A percentile compares a stretch with the other conserved stretches of the same genome.
These are phyloP conservation scores for Wickerhamomyces kurtzmanii DNA, from an alignment of 805 yeast species.

Conservation along the genomic window DNA sequence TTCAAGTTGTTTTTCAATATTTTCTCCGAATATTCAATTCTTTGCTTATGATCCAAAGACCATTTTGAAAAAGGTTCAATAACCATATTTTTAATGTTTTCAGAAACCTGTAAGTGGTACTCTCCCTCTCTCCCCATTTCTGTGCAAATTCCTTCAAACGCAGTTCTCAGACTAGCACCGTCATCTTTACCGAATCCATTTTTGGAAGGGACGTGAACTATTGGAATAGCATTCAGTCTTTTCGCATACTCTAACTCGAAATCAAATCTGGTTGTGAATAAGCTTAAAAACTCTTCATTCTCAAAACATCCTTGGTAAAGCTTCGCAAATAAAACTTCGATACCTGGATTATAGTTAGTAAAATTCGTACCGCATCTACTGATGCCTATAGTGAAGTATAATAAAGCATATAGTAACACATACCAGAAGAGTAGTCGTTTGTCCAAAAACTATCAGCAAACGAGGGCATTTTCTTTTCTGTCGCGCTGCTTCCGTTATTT, in stretches of 20 bases:
- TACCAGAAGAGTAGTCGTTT: constrained; percentile 46
- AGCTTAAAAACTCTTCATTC: constrained; percentile 54
- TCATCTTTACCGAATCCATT: constrained; percentile 43
- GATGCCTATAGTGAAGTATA: not conserved
- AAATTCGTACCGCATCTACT: not conserved
- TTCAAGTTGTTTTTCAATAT: constrained; percentile 40
- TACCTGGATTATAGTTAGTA: constrained; percentile 23
- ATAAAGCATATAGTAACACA: constrained; percentile 5
- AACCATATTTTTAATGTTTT: constrained; percentile 49
- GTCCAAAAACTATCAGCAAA: constrained; percentile 78
- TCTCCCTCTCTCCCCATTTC: constrained; percentile 51
- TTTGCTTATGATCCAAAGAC: constrained; percentile 62
- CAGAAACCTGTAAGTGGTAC: constrained; percentile 51
- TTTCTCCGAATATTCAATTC: constrained; percentile 54
- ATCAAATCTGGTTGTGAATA: constrained; percentile 64
- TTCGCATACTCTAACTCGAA: constrained; percentile 60
- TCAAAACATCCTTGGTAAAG: constrained; percentile 58
- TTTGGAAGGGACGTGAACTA: constrained; percentile 24
- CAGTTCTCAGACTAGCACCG: constrained; percentile 54
- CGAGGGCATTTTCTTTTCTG: constrained; percentile 27
- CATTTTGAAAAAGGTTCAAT: constrained; percentile 64
- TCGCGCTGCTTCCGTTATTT: not conserved
- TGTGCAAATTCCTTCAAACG: constrained; percentile 46
- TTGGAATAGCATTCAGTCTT: constrained; percentile 32
- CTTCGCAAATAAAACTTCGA: constrained; percentile 38